Base-by-base conservation (phyloP, 495 filamentous ascomycete species). In the Sordaria brevicollis region DNA sequence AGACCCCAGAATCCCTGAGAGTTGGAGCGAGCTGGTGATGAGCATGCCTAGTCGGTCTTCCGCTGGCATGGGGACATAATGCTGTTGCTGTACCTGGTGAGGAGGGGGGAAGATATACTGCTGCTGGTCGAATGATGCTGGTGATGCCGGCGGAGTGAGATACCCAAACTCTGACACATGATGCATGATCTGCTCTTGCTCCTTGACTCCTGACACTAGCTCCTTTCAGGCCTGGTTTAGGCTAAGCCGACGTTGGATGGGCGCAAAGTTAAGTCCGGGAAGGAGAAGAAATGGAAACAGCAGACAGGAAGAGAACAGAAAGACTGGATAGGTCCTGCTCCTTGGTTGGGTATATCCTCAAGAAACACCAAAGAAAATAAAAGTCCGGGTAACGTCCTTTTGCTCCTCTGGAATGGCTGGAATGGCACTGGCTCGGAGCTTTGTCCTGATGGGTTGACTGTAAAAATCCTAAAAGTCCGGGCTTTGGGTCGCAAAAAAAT, bases 41-140 rank as follows among this genome's bases (percentile, higher is more conserved):
- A 96, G 85, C 69, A 90, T 86, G 80, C 94, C 94, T 84, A 97
- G 80, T 74, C 93, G 90, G 77, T 95, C 92, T 85, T 97, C 92
- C 54, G 93, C 92, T 54, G 81, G 72, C 68, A 80, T 76, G 19
- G 82, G 83, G 38, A 76, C 71, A 74, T 79, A 84, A 69, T 79
- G 80, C 43, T 77, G 74, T 62, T 78, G 76, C 68, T 79, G 77
- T 37, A 76, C 79, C 68, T 80, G 79, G 70, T 69, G 71, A 75
- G 71, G 69, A 74, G 74, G 66, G 71, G 75, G 73, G 70, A 78
- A 72, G 31, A 76, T 74, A 68, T 79, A 81, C 74, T 81, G 79
- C 74, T 81, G 79, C 65, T 82, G 79, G 73, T 82, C 79, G 79
- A 83, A 84, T 34, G 49, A 31, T 62, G 79, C 75, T 73, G 83